Evolutionary conservation across 148 eudicot genomes (phyloP).

Genomic region (Rhododendron griersonianum): DNA sequence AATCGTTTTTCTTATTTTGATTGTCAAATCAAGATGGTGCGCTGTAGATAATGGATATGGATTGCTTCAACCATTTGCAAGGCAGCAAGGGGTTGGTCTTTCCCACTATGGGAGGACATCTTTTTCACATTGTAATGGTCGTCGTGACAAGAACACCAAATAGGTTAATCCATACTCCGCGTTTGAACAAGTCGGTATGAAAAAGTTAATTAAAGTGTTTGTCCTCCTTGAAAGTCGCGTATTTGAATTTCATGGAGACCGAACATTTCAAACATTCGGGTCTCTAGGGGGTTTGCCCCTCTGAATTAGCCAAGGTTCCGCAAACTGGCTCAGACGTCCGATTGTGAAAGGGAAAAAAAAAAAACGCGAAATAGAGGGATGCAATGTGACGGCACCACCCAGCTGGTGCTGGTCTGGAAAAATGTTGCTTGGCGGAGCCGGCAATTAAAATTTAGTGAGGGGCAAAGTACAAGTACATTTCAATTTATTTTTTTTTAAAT

Average conservation of each 20-base stretch:
- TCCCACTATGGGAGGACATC: background rate
- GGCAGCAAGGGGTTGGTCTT: background rate
- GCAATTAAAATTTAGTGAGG: background rate
- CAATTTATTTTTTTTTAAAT: background rate
- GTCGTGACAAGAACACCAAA: too few species aligned
- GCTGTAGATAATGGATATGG: background rate
- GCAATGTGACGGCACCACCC: background rate
- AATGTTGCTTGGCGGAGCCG: background rate
- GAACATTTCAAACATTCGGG: too few species aligned
- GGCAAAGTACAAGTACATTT: background rate
- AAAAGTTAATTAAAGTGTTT: too few species aligned
- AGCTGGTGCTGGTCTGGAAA: background rate
- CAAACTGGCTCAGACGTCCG: too few species aligned
- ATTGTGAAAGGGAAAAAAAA: too few species aligned
- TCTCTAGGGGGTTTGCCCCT: too few species aligned
- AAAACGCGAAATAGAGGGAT: background rate
- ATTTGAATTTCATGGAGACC: too few species aligned
- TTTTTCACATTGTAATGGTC: background rate
- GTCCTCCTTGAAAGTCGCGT: too few species aligned
- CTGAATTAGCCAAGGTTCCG: accelerated
- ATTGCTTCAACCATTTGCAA: background rate
- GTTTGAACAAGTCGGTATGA: too few species aligned
- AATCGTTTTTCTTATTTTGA: background rate
- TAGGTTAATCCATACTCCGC: too few species aligned
- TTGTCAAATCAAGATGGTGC: background rate